Conservation (phyloP, 257 asterid genomes). For the Nicotiana tomentosiformis region DNA sequence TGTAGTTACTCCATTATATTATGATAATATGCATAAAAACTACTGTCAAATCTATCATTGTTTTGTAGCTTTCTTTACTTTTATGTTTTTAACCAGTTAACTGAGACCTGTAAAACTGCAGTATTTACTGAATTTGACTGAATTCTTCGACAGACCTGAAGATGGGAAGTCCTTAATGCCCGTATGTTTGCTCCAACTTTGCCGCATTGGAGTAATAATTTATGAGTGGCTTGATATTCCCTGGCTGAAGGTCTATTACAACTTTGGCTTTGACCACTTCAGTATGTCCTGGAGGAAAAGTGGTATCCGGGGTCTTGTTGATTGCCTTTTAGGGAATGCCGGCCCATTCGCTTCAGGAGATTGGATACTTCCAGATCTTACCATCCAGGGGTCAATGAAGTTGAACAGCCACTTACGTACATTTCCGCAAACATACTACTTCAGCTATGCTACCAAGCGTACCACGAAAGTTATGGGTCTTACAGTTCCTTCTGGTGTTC, state of each 20-base stretch:
- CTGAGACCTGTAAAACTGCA: neutral
- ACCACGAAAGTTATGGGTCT: constrained; percentile 53
- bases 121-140: neutral
- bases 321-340: constrained; percentile 59
- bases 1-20: neutral
- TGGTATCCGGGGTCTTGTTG: constrained; percentile 73
- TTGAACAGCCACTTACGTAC: constrained; percentile 59
- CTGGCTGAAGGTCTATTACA: constrained; percentile 72
- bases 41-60: neutral
- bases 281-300: constrained; percentile 65
- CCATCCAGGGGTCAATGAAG: constrained; percentile 73
- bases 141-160: constrained; percentile 53
- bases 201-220: constrained; percentile 74
- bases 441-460: constrained; percentile 88
- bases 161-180: constrained; percentile 78
- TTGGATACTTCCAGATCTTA: constrained; percentile 94
- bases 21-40: neutral
- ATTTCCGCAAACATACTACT: constrained; percentile 77
- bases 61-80: neutral
- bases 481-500: constrained; percentile 74
- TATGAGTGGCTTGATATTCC: constrained; percentile 87
- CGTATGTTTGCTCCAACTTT: constrained; percentile 67
- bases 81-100: neutral
- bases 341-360: constrained; percentile 94
- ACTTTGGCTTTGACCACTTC: constrained; percentile 90